These are phyloP conservation scores for Iris pallida DNA, from an alignment of 116 monocot species.

Conservation along the genomic window DNA sequence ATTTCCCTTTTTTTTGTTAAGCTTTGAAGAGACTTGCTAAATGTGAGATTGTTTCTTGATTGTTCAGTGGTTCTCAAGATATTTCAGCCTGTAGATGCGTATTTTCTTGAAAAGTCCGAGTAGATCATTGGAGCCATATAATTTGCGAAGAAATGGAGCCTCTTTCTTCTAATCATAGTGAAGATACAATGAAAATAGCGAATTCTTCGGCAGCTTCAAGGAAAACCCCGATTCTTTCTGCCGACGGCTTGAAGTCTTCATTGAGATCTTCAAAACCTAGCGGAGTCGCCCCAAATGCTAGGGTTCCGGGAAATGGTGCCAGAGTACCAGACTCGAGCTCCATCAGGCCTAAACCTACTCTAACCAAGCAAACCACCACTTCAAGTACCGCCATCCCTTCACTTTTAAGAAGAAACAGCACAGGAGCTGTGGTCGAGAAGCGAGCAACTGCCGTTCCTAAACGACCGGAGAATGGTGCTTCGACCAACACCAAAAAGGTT, in stretches of 20 bases:
- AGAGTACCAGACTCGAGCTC: constrained; percentile 17
- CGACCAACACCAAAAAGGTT: constrained; percentile 26
- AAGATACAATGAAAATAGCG: constrained; percentile 1
- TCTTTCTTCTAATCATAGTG: constrained; percentile 2
- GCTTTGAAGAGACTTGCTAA: too few relatives aligned
- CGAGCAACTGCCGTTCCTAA: constrained; percentile 14
- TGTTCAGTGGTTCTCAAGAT: too few relatives aligned
- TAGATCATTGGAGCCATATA: background rate
- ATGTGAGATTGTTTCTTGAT: too few relatives aligned
- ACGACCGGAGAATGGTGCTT: constrained; percentile 22
- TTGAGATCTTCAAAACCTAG: constrained; percentile 22
- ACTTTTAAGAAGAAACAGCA: constrained; percentile 64
- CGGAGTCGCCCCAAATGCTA: constrained; percentile 5
- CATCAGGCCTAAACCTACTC: constrained; percentile 17
- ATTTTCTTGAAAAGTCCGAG: too few relatives aligned
- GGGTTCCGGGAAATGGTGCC: constrained; percentile 1
- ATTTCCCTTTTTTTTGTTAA: too few relatives aligned
- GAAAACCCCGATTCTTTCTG: constrained; percentile 13
- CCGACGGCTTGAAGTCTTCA: constrained; percentile 14
- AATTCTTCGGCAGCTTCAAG: constrained; percentile 2
- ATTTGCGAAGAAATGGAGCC: constrained; percentile 27
- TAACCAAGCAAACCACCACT: constrained; percentile 28
- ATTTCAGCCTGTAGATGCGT: too few relatives aligned
- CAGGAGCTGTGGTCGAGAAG: constrained; percentile 35
- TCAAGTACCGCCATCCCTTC: constrained; percentile 15